These are phyloP conservation scores for Diospyros lotus DNA, from an alignment of 148 eudicot genomes.

Conservation along the genomic window DNA sequence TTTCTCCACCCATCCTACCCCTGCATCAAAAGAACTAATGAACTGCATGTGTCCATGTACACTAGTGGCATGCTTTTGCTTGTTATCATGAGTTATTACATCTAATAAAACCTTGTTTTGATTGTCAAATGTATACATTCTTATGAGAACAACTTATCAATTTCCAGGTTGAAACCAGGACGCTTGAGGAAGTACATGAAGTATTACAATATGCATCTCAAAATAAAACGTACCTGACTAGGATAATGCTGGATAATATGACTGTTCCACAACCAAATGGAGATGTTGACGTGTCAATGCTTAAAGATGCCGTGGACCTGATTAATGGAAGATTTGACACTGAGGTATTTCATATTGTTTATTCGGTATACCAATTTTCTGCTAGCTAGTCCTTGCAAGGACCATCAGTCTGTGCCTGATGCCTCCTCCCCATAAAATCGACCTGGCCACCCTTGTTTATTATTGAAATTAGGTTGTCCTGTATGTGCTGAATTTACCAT, in stretches of 20 bases:
- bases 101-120: background rate
- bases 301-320: slow-evolving; percentile 70
- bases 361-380: background rate
- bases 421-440: background rate
- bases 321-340: slow-evolving; percentile 75
- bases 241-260: slow-evolving; percentile 98
- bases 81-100: background rate
- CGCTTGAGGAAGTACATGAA: slow-evolving; percentile 75
- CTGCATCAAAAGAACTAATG: too few species aligned
- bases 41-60: too few species aligned
- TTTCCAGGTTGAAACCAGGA: slow-evolving; percentile 84
- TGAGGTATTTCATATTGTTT: slow-evolving; percentile 46
- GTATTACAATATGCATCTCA: slow-evolving; percentile 74
- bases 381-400: background rate
- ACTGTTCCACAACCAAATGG: slow-evolving; percentile 67
- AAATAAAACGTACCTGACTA: slow-evolving; percentile 56
- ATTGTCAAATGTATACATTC: background rate
- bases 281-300: slow-evolving; percentile 90
- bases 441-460: background rate
- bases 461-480: background rate
- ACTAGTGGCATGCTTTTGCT: background rate
- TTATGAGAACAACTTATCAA: background rate
- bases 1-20: background rate
- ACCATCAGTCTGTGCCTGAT: background rate
- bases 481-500: background rate